Percentiles rank a stretch among this genome's conserved stretches.
Conservation (phyloP, 2,329 filamentous ascomycete species). For the Aspergillus fumigatus region DNA sequence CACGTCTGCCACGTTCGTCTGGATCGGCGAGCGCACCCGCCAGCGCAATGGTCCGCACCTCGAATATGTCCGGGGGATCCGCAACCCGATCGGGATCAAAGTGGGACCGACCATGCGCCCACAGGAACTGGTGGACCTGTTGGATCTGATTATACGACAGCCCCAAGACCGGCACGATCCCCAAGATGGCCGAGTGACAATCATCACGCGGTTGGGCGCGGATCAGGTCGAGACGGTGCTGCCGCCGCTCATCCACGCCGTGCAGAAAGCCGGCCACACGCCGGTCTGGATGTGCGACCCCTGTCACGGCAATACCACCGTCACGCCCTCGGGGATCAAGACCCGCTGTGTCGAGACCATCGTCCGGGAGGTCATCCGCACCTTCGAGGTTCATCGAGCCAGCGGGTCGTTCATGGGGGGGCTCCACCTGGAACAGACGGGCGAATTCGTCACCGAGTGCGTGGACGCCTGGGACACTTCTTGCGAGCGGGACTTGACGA, state of each 20-base stretch:
- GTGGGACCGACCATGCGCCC: conserved; percentile 76
- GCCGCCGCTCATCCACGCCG: conserved; percentile 78
- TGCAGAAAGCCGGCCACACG: conserved; percentile 66
- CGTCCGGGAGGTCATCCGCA: conserved; percentile 74
- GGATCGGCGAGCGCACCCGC: conserved; percentile 90
- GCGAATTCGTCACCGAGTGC: conserved; percentile 92
- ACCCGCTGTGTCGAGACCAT: conserved; percentile 84
- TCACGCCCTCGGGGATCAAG: conserved; percentile 71
- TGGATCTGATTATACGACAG: conserved; percentile 71
- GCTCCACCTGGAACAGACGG: conserved; percentile 86
- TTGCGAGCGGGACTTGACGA: conserved; percentile 77
- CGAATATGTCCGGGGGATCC: conserved; percentile 89
- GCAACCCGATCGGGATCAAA: conserved; percentile 91
- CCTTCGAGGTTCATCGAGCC: conserved; percentile 73
- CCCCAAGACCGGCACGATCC: conserved; percentile 74
- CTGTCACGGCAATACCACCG: conserved; percentile 75
- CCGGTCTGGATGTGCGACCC: conserved; percentile 96
- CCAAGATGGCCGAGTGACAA: conserved; percentile 44
- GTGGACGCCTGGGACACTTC: conserved; percentile 78
- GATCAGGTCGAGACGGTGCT: conserved; percentile 67
- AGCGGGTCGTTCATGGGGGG: conserved; percentile 80
- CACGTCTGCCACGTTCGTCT: conserved; percentile 89
- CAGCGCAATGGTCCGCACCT: conserved; percentile 87
- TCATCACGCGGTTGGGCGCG: conserved; percentile 89
- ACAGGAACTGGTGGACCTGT: conserved; percentile 67